phyloP scores from a whole-genome alignment of 305 asterid genomes.

The Solanum hybrid region DNA sequence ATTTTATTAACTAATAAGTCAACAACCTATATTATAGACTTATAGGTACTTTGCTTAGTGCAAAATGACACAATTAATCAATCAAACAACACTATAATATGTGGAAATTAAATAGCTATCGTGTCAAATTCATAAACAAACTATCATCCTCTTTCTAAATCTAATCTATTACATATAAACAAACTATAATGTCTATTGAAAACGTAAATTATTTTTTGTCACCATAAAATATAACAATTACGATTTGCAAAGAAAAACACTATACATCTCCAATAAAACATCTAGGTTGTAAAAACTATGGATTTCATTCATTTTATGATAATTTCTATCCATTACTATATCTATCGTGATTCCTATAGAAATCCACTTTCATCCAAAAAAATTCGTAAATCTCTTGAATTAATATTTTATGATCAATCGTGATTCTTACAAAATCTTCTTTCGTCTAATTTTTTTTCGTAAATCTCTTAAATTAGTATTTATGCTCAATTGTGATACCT shows the following conservation, averaged over 20 bases:
- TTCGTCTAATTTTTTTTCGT: too few relatives aligned
- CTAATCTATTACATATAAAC: neutral
- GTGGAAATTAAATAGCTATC: neutral
- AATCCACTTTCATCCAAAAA: neutral
- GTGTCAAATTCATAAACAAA: neutral
- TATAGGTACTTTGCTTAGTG: neutral
- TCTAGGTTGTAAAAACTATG: neutral
- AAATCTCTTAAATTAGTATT: neutral
- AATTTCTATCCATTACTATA: too few relatives aligned
- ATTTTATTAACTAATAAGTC: neutral
- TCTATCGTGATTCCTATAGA: neutral
- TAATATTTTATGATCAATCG: neutral
- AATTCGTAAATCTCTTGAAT: neutral
- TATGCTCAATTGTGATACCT: neutral
- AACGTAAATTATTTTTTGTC: neutral
- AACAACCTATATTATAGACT: neutral
- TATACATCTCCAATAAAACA: neutral
- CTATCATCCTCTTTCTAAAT: neutral
- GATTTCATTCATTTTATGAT: neutral
- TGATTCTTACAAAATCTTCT: too few relatives aligned
- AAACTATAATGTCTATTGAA: neutral
- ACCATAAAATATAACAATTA: neutral
- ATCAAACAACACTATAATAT: neutral
- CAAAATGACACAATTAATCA: neutral
- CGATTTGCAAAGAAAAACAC: neutral